phyloP scores from a whole-genome alignment of 495 filamentous ascomycete species.

The Aspergillus leporis region DNA sequence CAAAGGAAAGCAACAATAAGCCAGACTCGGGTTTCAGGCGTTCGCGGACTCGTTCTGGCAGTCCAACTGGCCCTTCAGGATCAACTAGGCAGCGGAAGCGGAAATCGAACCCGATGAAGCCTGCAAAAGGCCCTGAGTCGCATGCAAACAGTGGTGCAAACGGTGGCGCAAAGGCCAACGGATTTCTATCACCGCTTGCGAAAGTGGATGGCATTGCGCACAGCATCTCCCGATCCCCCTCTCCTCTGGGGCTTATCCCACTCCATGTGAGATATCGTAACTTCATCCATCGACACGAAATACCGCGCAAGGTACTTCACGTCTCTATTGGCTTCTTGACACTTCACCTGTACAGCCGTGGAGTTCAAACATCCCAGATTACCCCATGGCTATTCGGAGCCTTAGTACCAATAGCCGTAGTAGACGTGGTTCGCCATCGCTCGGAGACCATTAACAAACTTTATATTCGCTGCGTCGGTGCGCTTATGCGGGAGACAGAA shows the following conservation, averaged over 20 bases:
- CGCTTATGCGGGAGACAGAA: slow-evolving; percentile 95
- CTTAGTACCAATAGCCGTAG: slow-evolving; percentile 83
- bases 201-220: slow-evolving; percentile 60
- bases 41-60: slow-evolving; percentile 39
- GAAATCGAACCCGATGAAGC: slow-evolving; percentile 48
- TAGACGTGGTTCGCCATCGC: slow-evolving; percentile 79
- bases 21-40: slow-evolving; percentile 40
- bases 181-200: slow-evolving; percentile 67
- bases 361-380: slow-evolving; percentile 70
- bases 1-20: slow-evolving; percentile 43
- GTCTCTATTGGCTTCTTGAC: slow-evolving; percentile 96
- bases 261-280: slow-evolving; percentile 66
- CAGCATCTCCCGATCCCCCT: slow-evolving; percentile 82
- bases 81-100: slow-evolving; percentile 41
- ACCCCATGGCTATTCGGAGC: slow-evolving; percentile 80
- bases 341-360: slow-evolving; percentile 75
- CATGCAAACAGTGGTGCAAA: slow-evolving; percentile 47
- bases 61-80: slow-evolving; percentile 18
- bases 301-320: slow-evolving; percentile 54
- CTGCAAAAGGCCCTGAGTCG: slow-evolving; percentile 36
- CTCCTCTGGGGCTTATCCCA: slow-evolving; percentile 90
- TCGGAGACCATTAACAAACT: slow-evolving; percentile 78
- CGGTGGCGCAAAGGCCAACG: slow-evolving; percentile 52
- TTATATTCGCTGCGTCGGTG: slow-evolving; percentile 81
- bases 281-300: slow-evolving; percentile 54